Percentiles rank a stretch among this genome's conserved stretches.
Conservation (phyloP, 192 early-diverging fungal genomes). For the Coemansia sp. region DNA sequence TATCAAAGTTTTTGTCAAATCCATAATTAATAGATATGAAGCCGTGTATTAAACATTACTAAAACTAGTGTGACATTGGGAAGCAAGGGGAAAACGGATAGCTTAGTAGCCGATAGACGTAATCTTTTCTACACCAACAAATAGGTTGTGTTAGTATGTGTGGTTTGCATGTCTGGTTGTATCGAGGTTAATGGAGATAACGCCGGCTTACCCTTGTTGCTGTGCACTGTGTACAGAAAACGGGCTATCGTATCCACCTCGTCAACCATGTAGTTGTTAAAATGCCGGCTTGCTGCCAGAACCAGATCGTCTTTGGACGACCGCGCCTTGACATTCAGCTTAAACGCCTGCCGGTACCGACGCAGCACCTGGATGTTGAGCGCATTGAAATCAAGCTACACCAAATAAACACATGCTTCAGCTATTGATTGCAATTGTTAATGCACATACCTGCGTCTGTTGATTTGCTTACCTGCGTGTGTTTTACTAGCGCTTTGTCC, state of each 20-base stretch:
- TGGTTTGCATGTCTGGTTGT: not conserved
- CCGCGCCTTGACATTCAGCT: slow-evolving; percentile 55
- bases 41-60: slow-evolving; percentile 1
- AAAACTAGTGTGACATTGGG: too few relatives aligned
- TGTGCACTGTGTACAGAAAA: slow-evolving; percentile 53
- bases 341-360: slow-evolving; percentile 53
- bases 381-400: slow-evolving; percentile 52
- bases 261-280: slow-evolving; percentile 40
- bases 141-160: not conserved
- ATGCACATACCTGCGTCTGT: not conserved
- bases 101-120: not conserved
- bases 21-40: not conserved
- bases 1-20: slow-evolving; percentile 19
- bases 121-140: not conserved
- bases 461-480: slow-evolving; percentile 21
- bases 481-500: slow-evolving; percentile 8
- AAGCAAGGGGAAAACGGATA: too few relatives aligned
- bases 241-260: slow-evolving; percentile 57
- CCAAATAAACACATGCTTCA: not conserved
- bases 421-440: too few relatives aligned
- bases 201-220: slow-evolving; percentile 32
- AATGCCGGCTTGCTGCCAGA: slow-evolving; percentile 45
- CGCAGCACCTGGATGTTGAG: slow-evolving; percentile 50
- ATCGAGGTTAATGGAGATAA: not conserved
- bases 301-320: slow-evolving; percentile 55